Base-by-base conservation (phyloP, 441 rosid genomes). In the Mallotus repandus region DNA sequence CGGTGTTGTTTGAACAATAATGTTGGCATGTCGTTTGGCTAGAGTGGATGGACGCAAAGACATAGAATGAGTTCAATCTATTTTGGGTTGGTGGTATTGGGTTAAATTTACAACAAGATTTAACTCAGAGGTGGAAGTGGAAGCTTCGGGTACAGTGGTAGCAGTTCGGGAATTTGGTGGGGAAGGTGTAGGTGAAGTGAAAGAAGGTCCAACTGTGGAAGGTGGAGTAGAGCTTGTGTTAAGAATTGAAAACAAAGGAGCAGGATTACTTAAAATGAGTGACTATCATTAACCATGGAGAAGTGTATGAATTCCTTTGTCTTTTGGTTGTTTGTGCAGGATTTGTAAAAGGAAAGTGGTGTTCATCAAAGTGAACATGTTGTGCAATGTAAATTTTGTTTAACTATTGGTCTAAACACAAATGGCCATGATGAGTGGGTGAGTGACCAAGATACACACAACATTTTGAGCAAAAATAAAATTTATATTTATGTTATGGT, bases 271-370 rank as follows among this genome's bases (percentile, higher is more conserved):
- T 25, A 1, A 25, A 25, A 25, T 25, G 29, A 25, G 29, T 25
- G 29, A 25, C 29, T 1, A 25, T 50, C 4, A 50, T 50, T 25
- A 25, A 25, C 54, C 54, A 2, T 50, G 10, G 10, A 15, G 3
- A 50, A 9, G 18, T 0, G 5, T 1, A 1, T 50, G 54, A 12
- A 13, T 0, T 4, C 38, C 38, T 3, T 35, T 35, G 38, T 2
- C 1, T 3, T 3, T 35, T 2, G 5, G 38, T 0, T 1, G 0
- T 0, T 3, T 3, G 12, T 11, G 16, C 12, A 12, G 16, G 12
- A 4, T 10, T 50, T 50, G 1, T 8, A 12, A 9, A 12, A 12
- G 16, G 5, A 50, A 50, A 11, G 14, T 16, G 2, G 15, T 14
- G 10, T 50, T 25, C 54, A 50, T 12, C 5, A 50, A 50, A 50